A percentile compares a stretch with the other conserved stretches of the same genome.
Conservation (phyloP, 768 basidiomycete species). For the Gymnopilus junonius region DNA sequence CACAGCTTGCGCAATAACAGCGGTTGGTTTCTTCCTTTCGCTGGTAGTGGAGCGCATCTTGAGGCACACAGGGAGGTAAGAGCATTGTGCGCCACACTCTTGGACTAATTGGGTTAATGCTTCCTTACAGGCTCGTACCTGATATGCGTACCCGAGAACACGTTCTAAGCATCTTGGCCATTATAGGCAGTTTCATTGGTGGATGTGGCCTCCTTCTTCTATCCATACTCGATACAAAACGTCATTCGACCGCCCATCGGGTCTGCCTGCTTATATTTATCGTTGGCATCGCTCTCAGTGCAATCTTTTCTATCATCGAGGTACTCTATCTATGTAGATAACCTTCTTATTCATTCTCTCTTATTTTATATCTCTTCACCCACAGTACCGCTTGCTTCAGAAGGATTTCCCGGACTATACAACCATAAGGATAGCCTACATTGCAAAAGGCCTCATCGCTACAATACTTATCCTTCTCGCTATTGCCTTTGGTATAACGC, state of each 20-base stretch:
- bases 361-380: background rate
- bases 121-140: constrained; percentile 52
- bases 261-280: constrained; percentile 75
- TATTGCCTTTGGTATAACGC: constrained; percentile 62
- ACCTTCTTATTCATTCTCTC: background rate
- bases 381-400: constrained; percentile 67
- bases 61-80: constrained; percentile 64
- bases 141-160: constrained; percentile 62
- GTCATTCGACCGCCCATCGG: constrained; percentile 54
- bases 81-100: constrained; percentile 10
- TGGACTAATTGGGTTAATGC: background rate
- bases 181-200: constrained; percentile 64
- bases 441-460: constrained; percentile 66
- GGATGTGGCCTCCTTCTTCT: constrained; percentile 69
- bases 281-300: constrained; percentile 69
- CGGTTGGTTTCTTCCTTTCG: constrained; percentile 60
- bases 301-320: constrained; percentile 76
- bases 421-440: constrained; percentile 56
- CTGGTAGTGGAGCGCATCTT: constrained; percentile 66
- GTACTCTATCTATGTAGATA: constrained; percentile 29
- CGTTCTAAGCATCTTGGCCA: constrained; percentile 58
- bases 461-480: constrained; percentile 59
- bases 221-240: constrained; percentile 71
- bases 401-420: constrained; percentile 52
- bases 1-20: constrained; percentile 65